phyloP scores from a whole-genome alignment of 1,139 yeast genomes.

The Nematodospora anomalae region DNA sequence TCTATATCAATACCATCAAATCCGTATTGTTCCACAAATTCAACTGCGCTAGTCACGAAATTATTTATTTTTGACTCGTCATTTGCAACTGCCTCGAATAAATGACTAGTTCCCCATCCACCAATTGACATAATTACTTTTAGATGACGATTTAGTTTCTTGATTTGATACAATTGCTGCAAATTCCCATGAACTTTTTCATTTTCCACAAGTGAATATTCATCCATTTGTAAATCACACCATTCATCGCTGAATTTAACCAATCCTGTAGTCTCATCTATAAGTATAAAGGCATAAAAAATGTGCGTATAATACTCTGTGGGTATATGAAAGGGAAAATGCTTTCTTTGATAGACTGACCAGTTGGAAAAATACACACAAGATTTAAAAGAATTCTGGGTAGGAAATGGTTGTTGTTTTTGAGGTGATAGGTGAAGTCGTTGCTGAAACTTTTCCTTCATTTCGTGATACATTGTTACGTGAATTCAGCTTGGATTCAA shows the following conservation, averaged over 20 bases:
- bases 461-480: constrained; percentile 11
- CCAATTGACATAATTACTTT: constrained; percentile 77
- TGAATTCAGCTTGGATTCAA: too few species aligned
- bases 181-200: constrained; percentile 47
- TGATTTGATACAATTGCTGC: constrained; percentile 56
- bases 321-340: constrained; percentile 69
- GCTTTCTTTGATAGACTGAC: constrained; percentile 69
- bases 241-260: constrained; percentile 60
- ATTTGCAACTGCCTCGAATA: constrained; percentile 49
- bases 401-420: constrained; percentile 1
- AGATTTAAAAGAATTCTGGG: constrained; percentile 17
- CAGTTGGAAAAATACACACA: constrained; percentile 53
- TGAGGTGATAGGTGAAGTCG: constrained; percentile 3
- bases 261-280: constrained; percentile 54
- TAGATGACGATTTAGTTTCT: constrained; percentile 47
- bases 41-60: constrained; percentile 54
- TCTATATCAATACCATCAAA: constrained; percentile 93
- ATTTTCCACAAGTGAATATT: constrained; percentile 24
- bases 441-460: constrained; percentile 13
- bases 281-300: constrained; percentile 72
- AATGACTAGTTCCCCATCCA: constrained; percentile 72
- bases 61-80: constrained; percentile 33
- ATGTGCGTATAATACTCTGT: constrained; percentile 58
- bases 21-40: constrained; percentile 52
- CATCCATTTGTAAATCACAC: constrained; percentile 60